Evolutionary conservation across 208 protist genomes (phyloP), one percentile per base, ranked within the genome.

Genomic region (Phytomonas sp.): DNA sequence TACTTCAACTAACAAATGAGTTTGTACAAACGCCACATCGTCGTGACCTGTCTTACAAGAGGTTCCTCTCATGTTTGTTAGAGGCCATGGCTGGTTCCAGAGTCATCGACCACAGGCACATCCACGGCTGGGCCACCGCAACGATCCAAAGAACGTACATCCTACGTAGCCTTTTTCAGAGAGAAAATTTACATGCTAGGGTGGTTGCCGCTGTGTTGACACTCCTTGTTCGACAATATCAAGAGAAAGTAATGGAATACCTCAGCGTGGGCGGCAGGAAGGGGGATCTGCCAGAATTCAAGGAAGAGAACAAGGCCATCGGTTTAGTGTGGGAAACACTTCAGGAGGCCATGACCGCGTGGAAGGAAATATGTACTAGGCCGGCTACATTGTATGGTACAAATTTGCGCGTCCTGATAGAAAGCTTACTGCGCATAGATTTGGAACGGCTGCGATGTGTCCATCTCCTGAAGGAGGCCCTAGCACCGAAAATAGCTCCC

Each of bases 121-220:
- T 83, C 56, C 89, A 86, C 74, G 83, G 78, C 67, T 94, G 89
- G 89, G 79, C 88, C 42, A 76, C 76, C 10, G 83, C 85, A 4
- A 85, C 91, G 59, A 86, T 94, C 59, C 84, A 91, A 66, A 80
- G 84, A 68, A 77, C 79, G 23, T 94, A 94, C 67, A 74, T 94
- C 29, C 70, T 92, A 16, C 77, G 82, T 23, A 83, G 89, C 16
- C 80, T 94, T 32, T 84, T 90, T 66, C 89, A 89, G 77, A 78
- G 79, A 37, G 86, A 92, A 59, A 63, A 85, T 42, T 71, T 94
- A 65, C 86, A 94, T 73, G 76, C 89, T 29, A 82, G 87, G 33
- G 80, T 94, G 60, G 86, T 88, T 34, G 83, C 83, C 0, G 80
- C 84, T 11, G 87, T 83, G 29, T 70, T 94, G 63, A 84, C 78